Percentiles rank a stretch among this genome's conserved stretches.
Evolutionary conservation across 306 rosid genomes (phyloP).

Genomic region (Begonia loranthoides): DNA sequence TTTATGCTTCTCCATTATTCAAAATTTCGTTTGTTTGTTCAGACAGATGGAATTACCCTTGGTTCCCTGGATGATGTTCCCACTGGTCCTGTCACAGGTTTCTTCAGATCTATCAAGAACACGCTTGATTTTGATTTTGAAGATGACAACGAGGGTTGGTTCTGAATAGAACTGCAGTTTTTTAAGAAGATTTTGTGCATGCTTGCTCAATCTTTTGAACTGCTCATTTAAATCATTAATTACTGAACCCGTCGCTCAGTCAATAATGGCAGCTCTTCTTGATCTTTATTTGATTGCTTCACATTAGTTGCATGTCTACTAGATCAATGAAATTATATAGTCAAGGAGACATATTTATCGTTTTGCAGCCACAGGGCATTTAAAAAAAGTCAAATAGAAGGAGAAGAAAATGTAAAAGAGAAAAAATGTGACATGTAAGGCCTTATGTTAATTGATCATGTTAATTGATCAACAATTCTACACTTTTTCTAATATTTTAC

Average conservation of each 20-base stretch:
- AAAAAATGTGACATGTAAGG: neutral
- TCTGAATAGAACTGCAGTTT: slow-evolving; percentile 7
- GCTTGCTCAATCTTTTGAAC: slow-evolving; percentile 1
- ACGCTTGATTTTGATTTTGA: slow-evolving; percentile 97
- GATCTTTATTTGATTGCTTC: no score
- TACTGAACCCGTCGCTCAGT: no score
- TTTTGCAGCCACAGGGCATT: neutral
- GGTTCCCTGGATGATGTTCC: slow-evolving; percentile 92
- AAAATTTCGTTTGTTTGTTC: slow-evolving; percentile 14
- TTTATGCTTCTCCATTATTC: neutral
- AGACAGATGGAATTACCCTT: slow-evolving; percentile 65
- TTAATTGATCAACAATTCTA: no score
- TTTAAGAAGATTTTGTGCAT: neutral
- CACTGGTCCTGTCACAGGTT: slow-evolving; percentile 54
- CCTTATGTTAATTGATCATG: no score
- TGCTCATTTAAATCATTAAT: neutral
- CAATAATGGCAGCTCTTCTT: no score
- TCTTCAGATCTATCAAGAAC: slow-evolving; percentile 79
- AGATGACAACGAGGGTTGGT: slow-evolving; percentile 84
- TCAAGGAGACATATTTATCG: neutral
- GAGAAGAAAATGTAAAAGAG: neutral
- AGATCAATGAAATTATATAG: neutral
- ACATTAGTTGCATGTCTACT: no score
- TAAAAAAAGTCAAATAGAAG: neutral
- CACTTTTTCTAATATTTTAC: no score